phyloP scores from a whole-genome alignment of 805 yeast genomes.

The Teunomyces kruisii region DNA sequence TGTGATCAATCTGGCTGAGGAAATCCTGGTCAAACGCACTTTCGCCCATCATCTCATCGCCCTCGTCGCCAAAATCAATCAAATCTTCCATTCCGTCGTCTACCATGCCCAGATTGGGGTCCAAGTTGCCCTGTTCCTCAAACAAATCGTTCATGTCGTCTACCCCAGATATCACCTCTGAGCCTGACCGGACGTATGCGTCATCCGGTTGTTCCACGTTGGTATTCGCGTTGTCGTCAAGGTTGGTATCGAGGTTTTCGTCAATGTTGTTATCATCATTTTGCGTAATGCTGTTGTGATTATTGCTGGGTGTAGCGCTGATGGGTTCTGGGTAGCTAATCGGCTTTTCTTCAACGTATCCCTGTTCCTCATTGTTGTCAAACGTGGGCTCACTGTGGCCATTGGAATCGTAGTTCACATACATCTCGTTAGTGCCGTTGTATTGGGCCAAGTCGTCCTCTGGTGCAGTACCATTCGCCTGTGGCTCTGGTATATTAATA shows the following conservation, averaged over 20 bases:
- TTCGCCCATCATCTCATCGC: conserved; percentile 25
- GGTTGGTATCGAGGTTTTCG: neutral
- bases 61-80: conserved; percentile 33
- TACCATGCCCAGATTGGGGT: conserved; percentile 11
- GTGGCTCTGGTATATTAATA: conserved; percentile 12
- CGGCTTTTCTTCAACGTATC: neutral
- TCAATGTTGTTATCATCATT: neutral
- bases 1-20: conserved; percentile 16
- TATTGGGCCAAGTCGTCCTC: neutral
- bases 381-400: neutral
- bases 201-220: neutral
- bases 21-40: conserved; percentile 35
- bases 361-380: neutral
- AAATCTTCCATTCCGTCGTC: conserved; percentile 35
- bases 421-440: neutral
- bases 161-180: conserved; percentile 3
- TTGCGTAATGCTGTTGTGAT: neutral
- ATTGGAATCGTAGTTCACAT: neutral
- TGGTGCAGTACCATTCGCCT: neutral
- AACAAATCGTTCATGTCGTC: conserved; percentile 23
- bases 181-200: neutral
- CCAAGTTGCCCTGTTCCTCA: conserved; percentile 13
- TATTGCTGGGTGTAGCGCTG: neutral
- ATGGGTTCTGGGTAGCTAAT: neutral
- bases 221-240: neutral